Base-by-base conservation (phyloP, 352 stramenopile species). In the Phytophthora uliginosa region DNA sequence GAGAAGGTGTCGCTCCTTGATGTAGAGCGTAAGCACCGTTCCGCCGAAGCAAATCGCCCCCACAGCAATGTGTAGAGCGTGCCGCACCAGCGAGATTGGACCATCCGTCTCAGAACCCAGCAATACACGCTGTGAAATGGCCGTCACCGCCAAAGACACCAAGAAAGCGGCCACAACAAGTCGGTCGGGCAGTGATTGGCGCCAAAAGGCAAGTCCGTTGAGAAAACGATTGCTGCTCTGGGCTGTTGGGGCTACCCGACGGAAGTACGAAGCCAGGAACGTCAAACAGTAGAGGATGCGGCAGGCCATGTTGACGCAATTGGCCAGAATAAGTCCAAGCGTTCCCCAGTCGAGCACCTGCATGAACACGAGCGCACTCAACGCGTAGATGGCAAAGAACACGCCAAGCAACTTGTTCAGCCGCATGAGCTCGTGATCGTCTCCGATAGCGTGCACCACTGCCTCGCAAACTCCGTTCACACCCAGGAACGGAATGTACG, bases 381-480 rank as follows among this genome's bases (percentile, higher is more conserved):
- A 36, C 0, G 86, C 78, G 66, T 96, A 96, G 9, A 94, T 69
- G 26, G 85, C 61, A n/a, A 96, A 97, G 73, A 95, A 97, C 0
- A 84, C 73, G 3, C 86, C 81, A 54, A 97, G 86, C 28, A 92
- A 77, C 52, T 90, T 84, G 78, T 97, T 97, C 5, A 97, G 81
- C 18, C 66, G 77, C 82, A 94, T 94, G 48, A 97, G 73, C 57
- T 95, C 73, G 13, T 76, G 52, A 26, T 93, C 81, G 50, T 90
- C 65, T 10, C 85, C 89, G 20, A 96, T 85, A 4, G 91, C 95
- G 72, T 99, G 97, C 1, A 99, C 96, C 78, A 99, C 99, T 3
- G 96, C 95, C 87, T 99, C 97, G 66, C 91, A 98, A 63, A 98
- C 97, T 5, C 97, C 97, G 77, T 99, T 99, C 33, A 98, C 70